Base-by-base conservation (phyloP, 768 basidiomycete genomes). In the Pleurotus cornucopiae region DNA sequence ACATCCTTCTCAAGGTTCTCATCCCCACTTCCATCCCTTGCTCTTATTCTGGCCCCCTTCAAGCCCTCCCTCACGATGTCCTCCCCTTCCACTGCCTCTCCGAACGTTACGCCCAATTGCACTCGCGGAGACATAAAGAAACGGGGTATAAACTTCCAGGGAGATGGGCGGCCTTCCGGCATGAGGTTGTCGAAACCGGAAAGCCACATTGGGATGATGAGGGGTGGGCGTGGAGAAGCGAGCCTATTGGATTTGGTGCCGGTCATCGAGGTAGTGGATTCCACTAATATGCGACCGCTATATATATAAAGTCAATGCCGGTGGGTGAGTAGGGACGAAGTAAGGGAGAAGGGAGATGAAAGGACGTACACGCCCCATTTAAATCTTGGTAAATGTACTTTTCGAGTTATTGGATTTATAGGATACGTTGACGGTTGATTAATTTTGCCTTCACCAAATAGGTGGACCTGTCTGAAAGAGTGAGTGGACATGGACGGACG, bases 191-290 rank as follows among this genome's bases (percentile, higher is more conserved):
- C 91, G 61, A 95, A 97, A 34, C 78, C 78, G n/a, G 89, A 87
- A 11, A 98, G 74, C 93, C 93, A 98, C 80, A 97, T 90, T 2
- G 95, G 95, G 59, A 98, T 86, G 57, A 97, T 83, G 18, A 85
- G 69, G 2, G 95, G 95, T 44, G 83, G 78, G n/a, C 74, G 61
- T 4, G 7, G 30, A 34, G 9, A 3, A 34, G 30, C 3, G 30
- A 11, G 9, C 30, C 30, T 11, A 34, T 11, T 1, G 2, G 30
- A 34, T 34, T 7, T 34, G 30, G 30, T 34, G 30, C 30, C 2
- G 30, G 30, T 0, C 11, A 11, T 34, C 30, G 30, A 34, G 30
- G 30, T 4, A 12, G 67, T 63, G 5, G 76, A 66, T 62, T 80
- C 79, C 74, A 79, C 94, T 44, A 98, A 66, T 34, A 97, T 88